Base-by-base conservation (phyloP, 305 asterid species). In the Nicotiana rustica region DNA sequence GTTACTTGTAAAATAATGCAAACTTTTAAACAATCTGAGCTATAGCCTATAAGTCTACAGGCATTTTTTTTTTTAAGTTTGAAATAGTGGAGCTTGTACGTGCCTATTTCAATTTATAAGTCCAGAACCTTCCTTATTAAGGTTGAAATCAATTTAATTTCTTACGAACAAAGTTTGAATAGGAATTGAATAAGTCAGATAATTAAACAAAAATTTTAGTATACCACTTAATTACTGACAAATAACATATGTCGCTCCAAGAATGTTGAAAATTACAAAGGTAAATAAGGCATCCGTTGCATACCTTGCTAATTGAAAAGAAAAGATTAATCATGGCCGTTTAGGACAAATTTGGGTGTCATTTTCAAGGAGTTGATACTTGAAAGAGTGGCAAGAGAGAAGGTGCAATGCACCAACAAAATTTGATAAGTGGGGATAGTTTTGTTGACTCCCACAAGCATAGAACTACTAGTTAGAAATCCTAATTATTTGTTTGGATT, bases 251-350 rank as follows among this genome's bases (percentile, higher is more conserved):
- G 62, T 73, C 62, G 2, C 62, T 71, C 41, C 38, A 47, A 71
- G 4, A 71, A 21, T 12, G 6, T 21, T 47, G 21, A 71, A 25
- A 21, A 49, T 18, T 73, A 73, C 3, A 73, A 44, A 41, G 4
- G 31, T 57, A 2, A 13, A 6, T 36, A 12, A 73, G 61, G 79
- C 21, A 47, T 52, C 17, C 4, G 15, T 4, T 13, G 59, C 59
- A 21, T 71, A 6, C 6, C 61, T 14, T 73, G 18, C 41, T 3
- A 14, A 47, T 73, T 73, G 62, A 73, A 47, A 71, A 21, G 62
- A 52, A 77, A 10, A 70, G 61, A 69, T 25, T 73, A 83, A 85
- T 84, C 73, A 86, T 84, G 84, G 89, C 85, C 87, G 87, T 86
- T 61, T 69, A 88, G 81, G 83, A 86, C 90, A 88, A 88, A 85